Percentiles rank a stretch among this genome's conserved stretches.
Conservation (phyloP, 805 yeast species). For the Maudiozyma serrabonitensis region DNA sequence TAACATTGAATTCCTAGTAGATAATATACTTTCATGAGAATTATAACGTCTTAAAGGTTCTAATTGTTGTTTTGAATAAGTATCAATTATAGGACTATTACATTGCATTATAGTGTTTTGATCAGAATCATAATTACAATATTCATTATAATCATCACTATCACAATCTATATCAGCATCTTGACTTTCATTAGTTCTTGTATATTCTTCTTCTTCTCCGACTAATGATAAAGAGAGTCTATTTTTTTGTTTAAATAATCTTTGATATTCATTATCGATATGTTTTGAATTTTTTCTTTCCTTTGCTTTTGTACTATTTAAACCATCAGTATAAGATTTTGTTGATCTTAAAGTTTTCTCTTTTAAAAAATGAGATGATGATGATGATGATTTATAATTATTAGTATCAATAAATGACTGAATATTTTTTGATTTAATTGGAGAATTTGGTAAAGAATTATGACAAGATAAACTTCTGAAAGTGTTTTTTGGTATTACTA, state of each 20-base stretch:
- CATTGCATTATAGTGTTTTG: slow-evolving; percentile 8
- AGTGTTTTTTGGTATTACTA: not conserved
- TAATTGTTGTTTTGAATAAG: slow-evolving; percentile 1
- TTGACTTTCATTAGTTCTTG: not conserved
- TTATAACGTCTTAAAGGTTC: slow-evolving; percentile 22
- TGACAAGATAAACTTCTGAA: not conserved
- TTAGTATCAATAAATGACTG: not conserved
- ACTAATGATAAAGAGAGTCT: slow-evolving; percentile 27
- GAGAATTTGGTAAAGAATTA: slow-evolving; percentile 17
- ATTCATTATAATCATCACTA: not conserved
- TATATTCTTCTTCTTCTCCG: slow-evolving; percentile 16
- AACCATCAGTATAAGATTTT: slow-evolving; percentile 22
- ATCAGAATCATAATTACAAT: slow-evolving; percentile 4
- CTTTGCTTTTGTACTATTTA: slow-evolving; percentile 9
- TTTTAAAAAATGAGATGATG: not conserved
- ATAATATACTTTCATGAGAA: slow-evolving; percentile 28
- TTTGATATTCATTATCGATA: not conserved
- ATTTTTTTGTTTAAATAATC: slow-evolving; percentile 23
- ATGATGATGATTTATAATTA: not conserved
- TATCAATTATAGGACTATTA: not conserved
- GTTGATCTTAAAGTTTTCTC: slow-evolving; percentile 11
- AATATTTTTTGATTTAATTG: slow-evolving; percentile 1
- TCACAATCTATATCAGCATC: slow-evolving; percentile 1
- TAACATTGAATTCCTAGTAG: slow-evolving; percentile 5
- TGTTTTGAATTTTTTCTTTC: slow-evolving; percentile 1